Evolutionary conservation across 108 stramenopile species (phyloP), one percentile per base, ranked within the genome.

Genomic region (Pseudonitzschia multistriata): DNA sequence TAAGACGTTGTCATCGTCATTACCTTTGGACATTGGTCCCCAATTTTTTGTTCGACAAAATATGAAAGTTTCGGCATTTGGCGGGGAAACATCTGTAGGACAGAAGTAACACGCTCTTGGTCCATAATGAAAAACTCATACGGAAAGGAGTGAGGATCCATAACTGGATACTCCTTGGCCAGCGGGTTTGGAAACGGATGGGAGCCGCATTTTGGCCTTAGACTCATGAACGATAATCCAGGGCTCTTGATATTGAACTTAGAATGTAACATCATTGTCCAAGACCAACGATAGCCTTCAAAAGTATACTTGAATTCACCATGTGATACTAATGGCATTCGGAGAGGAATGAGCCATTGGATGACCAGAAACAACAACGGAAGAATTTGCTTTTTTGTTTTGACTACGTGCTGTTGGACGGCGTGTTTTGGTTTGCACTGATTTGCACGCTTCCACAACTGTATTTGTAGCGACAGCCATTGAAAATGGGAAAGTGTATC

Each of bases 291-390:
- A 14, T 59, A 59, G 15, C 57, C 57, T 33, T 59, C 57, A 30
- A 59, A 59, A 3, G 57, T 59, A 14, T 59, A 15, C 31, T 35
- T 59, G 34, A 35, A 37, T 35, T 59, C 57, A 29, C 31, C 31
- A 15, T 15, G 31, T 11, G 57, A 59, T 10, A 59, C 34, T 21
- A 59, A 15, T 35, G 57, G 57, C 57, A 59, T 59, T n/a, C 57
- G 57, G 7, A 59, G n/a, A n/a, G 57, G 57, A 14, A 59, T 59
- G n/a, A 59, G 34, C 57, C 57, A 59, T n/a, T 59, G 57, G 17
- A 59, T 13, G 19, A 59, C 6, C 6, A 59, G 34, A 33, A 33
- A 59, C 17, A 59, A 19, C 17, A 59, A 35, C 17, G 57, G 57
- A 7, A 30, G 31, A 3, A 30, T 7, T 15, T 59, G 33, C n/a